Percentiles rank a stretch among this genome's conserved stretches.
These are phyloP conservation scores for Mucor piriformis DNA, from an alignment of 371 early-diverging fungal species.

Conservation along the genomic window DNA sequence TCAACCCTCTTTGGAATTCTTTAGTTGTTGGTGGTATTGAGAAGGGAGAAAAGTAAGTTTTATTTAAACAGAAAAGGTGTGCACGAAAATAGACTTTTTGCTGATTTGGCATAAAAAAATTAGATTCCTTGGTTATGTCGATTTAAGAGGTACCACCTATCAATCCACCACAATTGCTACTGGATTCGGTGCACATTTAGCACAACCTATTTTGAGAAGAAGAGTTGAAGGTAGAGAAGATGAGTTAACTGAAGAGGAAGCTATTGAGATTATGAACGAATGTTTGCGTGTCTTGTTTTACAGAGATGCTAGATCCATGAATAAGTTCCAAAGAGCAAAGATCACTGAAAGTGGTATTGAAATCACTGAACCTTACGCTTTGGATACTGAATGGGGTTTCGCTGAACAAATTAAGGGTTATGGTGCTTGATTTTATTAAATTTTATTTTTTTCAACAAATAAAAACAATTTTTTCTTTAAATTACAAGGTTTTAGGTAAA, in stretches of 20 bases:
- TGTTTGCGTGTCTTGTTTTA: conserved; percentile 95
- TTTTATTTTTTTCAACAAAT: conserved; percentile 1
- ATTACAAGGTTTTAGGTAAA: conserved; percentile 13
- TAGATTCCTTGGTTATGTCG: conserved; percentile 92
- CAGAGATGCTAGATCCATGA: conserved; percentile 95
- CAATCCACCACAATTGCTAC: conserved; percentile 93
- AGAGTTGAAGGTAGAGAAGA: conserved; percentile 87
- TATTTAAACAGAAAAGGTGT: background rate
- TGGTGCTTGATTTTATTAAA: conserved; percentile 60
- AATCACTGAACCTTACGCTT: conserved; percentile 86
- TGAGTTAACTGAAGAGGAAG: conserved; percentile 91
- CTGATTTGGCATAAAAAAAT: background rate
- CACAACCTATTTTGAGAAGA: conserved; percentile 95
- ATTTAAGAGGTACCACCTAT: conserved; percentile 96
- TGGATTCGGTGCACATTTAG: conserved; percentile 95
- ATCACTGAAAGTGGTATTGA: conserved; percentile 82
- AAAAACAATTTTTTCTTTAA: background rate
- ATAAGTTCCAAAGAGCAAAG: conserved; percentile 94
- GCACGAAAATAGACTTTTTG: too few species aligned
- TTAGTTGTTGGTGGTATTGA: conserved; percentile 92
- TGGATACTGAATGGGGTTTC: conserved; percentile 94
- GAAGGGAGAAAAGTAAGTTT: conserved; percentile 55
- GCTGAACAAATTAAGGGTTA: conserved; percentile 91
- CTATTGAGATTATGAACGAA: conserved; percentile 85
- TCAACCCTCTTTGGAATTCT: conserved; percentile 97